Percentiles rank a stretch among this genome's conserved stretches.
phyloP scores from a whole-genome alignment of 1,139 yeast species.

The Sugiyamaella sp. region DNA sequence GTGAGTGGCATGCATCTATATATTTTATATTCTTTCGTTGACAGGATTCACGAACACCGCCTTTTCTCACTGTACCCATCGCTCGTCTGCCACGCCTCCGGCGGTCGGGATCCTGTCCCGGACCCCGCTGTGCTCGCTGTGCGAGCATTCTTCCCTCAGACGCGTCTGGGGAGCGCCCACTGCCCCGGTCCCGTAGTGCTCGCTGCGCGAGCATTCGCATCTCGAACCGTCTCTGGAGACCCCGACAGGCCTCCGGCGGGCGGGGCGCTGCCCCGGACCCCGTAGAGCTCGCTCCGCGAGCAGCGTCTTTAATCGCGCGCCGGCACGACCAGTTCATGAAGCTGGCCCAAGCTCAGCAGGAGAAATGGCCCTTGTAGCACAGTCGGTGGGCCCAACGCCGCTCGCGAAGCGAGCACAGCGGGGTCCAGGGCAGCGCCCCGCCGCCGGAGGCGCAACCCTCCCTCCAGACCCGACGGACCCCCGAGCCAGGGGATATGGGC shows the following conservation, averaged over 20 bases:
- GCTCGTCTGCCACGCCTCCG: background rate
- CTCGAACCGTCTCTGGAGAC: no score
- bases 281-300: no score
- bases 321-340: no score
- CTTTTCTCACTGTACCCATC: background rate
- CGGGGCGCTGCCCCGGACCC: no score
- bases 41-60: background rate
- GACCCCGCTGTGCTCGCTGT: background rate
- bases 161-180: background rate
- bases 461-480: no score
- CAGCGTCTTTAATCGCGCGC: no score
- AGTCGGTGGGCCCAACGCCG: background rate
- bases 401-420: background rate
- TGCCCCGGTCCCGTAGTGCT: background rate
- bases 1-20: background rate
- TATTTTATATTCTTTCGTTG: slow-evolving; percentile 2
- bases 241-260: no score
- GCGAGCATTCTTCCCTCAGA: no score
- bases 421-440: background rate
- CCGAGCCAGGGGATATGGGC: no score
- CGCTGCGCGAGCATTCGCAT: no score
- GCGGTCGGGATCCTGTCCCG: background rate
- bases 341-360: no score
- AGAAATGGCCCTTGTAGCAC: background rate
- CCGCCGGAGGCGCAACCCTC: background rate